Evolutionary conservation across 768 basidiomycete species (phyloP), one percentile per base, ranked within the genome.

Genomic region (Hemileccinum impolitum): DNA sequence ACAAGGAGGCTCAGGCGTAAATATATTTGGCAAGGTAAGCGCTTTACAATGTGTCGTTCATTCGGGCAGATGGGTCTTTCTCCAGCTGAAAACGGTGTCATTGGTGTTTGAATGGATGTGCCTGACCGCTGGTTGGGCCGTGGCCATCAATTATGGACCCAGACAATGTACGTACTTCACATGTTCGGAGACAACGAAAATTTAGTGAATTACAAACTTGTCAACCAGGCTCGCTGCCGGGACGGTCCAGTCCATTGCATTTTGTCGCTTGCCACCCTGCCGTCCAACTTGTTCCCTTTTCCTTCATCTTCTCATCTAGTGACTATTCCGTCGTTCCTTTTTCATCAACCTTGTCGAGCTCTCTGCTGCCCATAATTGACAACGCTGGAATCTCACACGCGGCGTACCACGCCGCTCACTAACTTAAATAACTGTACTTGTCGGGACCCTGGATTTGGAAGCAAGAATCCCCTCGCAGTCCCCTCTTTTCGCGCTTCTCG

Each of bases 351-450:
- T 35, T 35, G 51, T 55, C 56, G 21, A 61, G 28, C 47, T 14
- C 25, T n/a, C 43, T 43, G 37, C 41, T 39, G 13, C 41, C 40
- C 32, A 32, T 21, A n/a, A n/a, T 38, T 34, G 44, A 39, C 47
- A 51, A 23, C 48, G 37, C 48, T 42, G 56, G 43, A 64, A 49
- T 52, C 56, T 48, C 59, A 44, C 50, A 48, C 62, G 37, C 56
- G 62, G 59, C 32, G 23, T 42, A 48, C 47, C 12, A 41, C 32
- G 19, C 62, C 49, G 47, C 43, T n/a, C 48, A n/a, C 47, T 32
- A 10, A 32, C 30, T 28, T 9, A 41, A 17, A 4, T 17, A n/a
- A 9, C 12, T 15, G 32, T 23, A 14, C 19, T 39, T 17, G 12
- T 17, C 15, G 13, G 6, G 17, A 47, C 39, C 38, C 25, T 52